phyloP scores from a whole-genome alignment of 2,329 filamentous ascomycete genomes.

The Metarhizium guizhouense region DNA sequence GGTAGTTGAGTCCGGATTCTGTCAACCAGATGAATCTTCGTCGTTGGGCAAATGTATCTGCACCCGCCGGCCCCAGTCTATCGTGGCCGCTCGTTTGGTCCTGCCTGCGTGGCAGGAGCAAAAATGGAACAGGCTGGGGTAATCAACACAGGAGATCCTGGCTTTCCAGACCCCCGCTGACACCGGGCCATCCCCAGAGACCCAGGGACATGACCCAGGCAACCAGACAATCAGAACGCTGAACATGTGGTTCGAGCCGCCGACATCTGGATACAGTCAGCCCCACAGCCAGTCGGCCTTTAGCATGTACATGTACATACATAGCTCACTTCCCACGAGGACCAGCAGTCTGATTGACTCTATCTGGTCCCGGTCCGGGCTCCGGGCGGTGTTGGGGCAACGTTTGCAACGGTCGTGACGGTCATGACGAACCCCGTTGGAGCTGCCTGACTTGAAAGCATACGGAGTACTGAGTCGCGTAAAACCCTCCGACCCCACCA shows the following conservation, averaged over 20 bases:
- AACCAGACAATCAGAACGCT: not conserved
- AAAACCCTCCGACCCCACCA: not conserved
- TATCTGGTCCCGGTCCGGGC: too few relatives aligned
- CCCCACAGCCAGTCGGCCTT: constrained; percentile 1
- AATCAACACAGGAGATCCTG: not conserved
- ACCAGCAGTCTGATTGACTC: too few relatives aligned
- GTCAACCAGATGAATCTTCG: too few relatives aligned
- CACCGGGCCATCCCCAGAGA: not conserved
- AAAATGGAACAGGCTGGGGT: not conserved
- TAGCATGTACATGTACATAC: not conserved
- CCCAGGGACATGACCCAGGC: not conserved
- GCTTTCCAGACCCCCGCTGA: not conserved
- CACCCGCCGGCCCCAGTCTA: too few relatives aligned
- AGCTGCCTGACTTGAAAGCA: too few relatives aligned
- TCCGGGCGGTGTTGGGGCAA: too few relatives aligned
- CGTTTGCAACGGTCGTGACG: too few relatives aligned
- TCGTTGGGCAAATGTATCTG: too few relatives aligned
- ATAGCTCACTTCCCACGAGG: not conserved
- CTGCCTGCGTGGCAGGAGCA: too few relatives aligned
- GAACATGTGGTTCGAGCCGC: not conserved
- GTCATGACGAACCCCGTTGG: too few relatives aligned
- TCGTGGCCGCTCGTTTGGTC: too few relatives aligned
- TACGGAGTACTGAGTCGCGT: not conserved
- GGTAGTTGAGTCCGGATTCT: too few relatives aligned
- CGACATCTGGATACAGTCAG: not conserved